A percentile compares a stretch with the other conserved stretches of the same genome.
Conservation (phyloP, 306 rosid species). For the Nissolia schottii region DNA sequence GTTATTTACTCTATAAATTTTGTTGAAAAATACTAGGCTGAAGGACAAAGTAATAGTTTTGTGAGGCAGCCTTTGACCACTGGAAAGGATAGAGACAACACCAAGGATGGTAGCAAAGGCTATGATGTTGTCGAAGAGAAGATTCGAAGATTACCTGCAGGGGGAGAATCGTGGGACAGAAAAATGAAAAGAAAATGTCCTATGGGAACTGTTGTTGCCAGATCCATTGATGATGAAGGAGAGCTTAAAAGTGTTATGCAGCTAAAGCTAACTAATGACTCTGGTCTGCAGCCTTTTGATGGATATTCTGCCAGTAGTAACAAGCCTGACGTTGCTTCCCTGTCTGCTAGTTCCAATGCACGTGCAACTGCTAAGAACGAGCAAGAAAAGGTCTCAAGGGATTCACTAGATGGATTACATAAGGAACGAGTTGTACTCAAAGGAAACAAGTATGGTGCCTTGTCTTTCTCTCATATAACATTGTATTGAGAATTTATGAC, state of each 20-base stretch:
- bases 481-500: neutral
- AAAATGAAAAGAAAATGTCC: slow-evolving; percentile 80
- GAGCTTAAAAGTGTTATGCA: slow-evolving; percentile 56
- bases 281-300: slow-evolving; percentile 47
- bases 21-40: slow-evolving; percentile 48
- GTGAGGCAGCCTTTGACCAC: slow-evolving; percentile 49
- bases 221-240: slow-evolving; percentile 65
- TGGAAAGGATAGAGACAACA: slow-evolving; percentile 61
- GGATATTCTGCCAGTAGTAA: slow-evolving; percentile 45
- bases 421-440: slow-evolving; percentile 47
- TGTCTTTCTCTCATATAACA: neutral
- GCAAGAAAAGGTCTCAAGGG: slow-evolving; percentile 55
- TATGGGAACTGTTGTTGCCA: slow-evolving; percentile 44
- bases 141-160: slow-evolving; percentile 63
- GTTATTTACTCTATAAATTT: neutral
- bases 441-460: slow-evolving; percentile 60
- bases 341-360: slow-evolving; percentile 43
- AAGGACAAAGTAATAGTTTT: slow-evolving; percentile 49
- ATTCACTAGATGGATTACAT: slow-evolving; percentile 45
- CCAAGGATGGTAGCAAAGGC: slow-evolving; percentile 53
- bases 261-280: slow-evolving; percentile 59
- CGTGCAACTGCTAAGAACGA: slow-evolving; percentile 52
- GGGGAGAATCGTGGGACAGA: slow-evolving; percentile 72
- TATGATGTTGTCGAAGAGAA: slow-evolving; percentile 73
- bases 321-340: slow-evolving; percentile 52